phyloP scores from a whole-genome alignment of 768 basidiomycete species.

The Leccinellum luteum region DNA sequence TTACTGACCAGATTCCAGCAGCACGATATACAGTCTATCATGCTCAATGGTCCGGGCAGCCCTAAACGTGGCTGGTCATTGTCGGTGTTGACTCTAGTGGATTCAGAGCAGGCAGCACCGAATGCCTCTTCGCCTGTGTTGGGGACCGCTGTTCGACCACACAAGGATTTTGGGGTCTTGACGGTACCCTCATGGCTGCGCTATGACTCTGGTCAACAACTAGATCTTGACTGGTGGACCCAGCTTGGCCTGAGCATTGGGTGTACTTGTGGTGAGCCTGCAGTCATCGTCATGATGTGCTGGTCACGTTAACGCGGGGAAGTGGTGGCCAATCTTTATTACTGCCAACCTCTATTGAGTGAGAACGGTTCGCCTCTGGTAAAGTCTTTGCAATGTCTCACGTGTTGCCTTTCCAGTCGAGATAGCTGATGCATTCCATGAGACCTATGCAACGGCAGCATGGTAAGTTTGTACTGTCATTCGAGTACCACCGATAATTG shows the following conservation, averaged over 20 bases:
- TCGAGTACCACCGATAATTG: not conserved
- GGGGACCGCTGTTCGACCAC: not conserved
- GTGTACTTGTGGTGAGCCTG: slow-evolving; percentile 43
- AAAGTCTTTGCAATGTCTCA: not conserved
- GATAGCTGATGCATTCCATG: slow-evolving; percentile 38
- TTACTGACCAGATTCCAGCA: not conserved
- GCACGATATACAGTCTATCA: slow-evolving; percentile 2
- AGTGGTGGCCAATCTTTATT: slow-evolving; percentile 71
- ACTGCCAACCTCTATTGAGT: slow-evolving; percentile 79
- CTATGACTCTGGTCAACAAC: slow-evolving; percentile 39
- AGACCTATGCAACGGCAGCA: slow-evolving; percentile 34
- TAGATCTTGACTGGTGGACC: slow-evolving; percentile 35
- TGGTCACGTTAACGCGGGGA: not conserved
- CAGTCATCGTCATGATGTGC: slow-evolving; percentile 1
- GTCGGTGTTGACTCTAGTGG: slow-evolving; percentile 11
- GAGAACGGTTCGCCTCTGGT: slow-evolving; percentile 19
- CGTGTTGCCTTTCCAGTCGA: slow-evolving; percentile 12
- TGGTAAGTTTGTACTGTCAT: slow-evolving; percentile 14
- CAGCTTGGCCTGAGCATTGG: slow-evolving; percentile 48
- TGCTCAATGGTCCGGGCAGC: slow-evolving; percentile 11
- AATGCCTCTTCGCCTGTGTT: not conserved
- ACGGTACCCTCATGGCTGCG: slow-evolving; percentile 43
- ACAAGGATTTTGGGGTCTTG: slow-evolving; percentile 43
- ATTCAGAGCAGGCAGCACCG: slow-evolving; percentile 3
- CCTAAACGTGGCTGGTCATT: slow-evolving; percentile 14